Evolutionary conservation across 202 grass and related monocot genomes (phyloP).

Genomic region (Panicum hallii): DNA sequence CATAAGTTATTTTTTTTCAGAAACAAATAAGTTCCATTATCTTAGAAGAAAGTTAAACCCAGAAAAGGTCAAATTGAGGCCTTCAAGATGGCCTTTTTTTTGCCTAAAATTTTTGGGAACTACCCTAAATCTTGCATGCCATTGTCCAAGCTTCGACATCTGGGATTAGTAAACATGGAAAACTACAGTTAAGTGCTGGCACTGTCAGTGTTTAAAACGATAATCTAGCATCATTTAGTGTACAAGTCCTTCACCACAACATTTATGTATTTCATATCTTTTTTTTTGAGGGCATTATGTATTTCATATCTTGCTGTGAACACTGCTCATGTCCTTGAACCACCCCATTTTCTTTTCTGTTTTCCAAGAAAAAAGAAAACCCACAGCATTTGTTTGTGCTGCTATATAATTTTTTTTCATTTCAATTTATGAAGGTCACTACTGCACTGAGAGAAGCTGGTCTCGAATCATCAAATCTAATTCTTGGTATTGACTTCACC

Average conservation of each 20-base stretch:
- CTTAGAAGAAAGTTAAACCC: background rate
- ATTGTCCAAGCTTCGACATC: background rate
- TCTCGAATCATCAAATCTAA: constrained; percentile 94
- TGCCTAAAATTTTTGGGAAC: background rate
- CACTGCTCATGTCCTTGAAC: background rate
- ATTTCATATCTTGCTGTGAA: background rate
- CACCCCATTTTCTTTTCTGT: background rate
- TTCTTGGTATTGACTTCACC: constrained; percentile 95
- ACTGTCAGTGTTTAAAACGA: background rate
- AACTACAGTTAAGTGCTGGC: background rate
- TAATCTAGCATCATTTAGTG: background rate
- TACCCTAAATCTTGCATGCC: background rate
- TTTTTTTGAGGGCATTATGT: background rate
- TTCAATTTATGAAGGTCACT: constrained; percentile 61
- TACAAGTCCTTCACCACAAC: background rate
- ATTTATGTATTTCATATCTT: background rate
- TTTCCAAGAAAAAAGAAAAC: background rate
- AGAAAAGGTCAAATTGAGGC: background rate
- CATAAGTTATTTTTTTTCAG: background rate
- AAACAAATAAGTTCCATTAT: background rate
- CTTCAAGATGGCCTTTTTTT: background rate
- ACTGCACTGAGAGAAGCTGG: constrained; percentile 87
- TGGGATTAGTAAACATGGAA: background rate
- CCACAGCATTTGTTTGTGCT: background rate
- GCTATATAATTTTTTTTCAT: constrained; percentile 22